A percentile compares a stretch with the other conserved stretches of the same genome.
Evolutionary conservation across 163 green algal species (phyloP).

Genomic region (Chlorella variabilis): DNA sequence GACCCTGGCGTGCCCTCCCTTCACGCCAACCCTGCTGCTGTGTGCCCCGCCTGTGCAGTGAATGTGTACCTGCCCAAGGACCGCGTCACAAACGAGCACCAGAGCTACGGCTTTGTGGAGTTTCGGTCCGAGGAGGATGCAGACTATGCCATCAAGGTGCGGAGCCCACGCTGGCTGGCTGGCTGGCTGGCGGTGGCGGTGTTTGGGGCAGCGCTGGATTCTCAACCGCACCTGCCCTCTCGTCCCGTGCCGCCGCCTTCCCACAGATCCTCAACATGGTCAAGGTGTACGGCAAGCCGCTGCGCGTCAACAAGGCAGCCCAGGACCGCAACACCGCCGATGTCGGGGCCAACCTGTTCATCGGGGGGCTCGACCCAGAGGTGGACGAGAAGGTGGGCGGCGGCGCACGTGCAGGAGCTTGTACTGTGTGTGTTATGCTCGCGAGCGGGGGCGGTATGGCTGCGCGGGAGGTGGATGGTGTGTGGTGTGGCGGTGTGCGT

Average conservation of each 20-base stretch:
- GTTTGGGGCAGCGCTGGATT: too few relatives aligned
- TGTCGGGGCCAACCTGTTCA: conserved; percentile 98
- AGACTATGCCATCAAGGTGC: conserved; percentile 94
- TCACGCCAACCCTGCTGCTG: too few relatives aligned
- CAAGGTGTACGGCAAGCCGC: conserved; percentile 95
- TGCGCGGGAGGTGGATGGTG: too few relatives aligned
- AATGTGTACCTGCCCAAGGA: conserved; percentile 99
- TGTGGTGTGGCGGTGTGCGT: not conserved
- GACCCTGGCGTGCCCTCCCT: too few relatives aligned
- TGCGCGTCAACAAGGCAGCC: conserved; percentile 93
- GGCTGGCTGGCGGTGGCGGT: not conserved
- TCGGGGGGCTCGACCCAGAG: conserved; percentile 96
- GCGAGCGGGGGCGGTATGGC: too few relatives aligned
- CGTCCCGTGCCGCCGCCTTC: not conserved
- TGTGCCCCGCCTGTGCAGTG: conserved; percentile 67
- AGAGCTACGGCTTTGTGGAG: conserved; percentile 99
- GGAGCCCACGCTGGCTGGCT: not conserved
- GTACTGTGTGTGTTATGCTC: not conserved
- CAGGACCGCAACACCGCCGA: conserved; percentile 78
- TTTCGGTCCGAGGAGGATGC: conserved; percentile 94
- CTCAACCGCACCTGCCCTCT: too few relatives aligned
- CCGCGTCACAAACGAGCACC: conserved; percentile 93
- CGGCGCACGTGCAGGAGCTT: not conserved
- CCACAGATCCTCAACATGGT: conserved; percentile 93
- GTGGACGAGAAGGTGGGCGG: conserved; percentile 96